Conservation (phyloP, 805 yeast genomes). For the Saccharomyces eubayanus region DNA sequence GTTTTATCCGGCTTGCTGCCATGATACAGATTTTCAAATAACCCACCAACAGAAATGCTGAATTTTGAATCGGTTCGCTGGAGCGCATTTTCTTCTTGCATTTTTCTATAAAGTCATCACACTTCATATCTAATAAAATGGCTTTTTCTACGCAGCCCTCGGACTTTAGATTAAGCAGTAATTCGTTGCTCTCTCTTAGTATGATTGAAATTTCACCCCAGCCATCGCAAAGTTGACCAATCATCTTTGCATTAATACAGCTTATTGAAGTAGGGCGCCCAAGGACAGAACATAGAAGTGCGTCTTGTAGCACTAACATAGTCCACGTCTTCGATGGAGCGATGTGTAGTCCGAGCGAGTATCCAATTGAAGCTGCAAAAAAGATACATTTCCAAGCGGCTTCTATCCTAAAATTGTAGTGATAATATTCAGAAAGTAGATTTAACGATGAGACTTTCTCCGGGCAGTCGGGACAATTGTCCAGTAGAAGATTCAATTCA, state of each 20-base stretch:
- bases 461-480: constrained; percentile 9
- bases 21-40: constrained; percentile 8
- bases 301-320: constrained; percentile 9
- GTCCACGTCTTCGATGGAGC: constrained; percentile 9
- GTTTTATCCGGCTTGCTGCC: constrained; percentile 6
- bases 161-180: constrained; percentile 4
- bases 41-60: constrained; percentile 1
- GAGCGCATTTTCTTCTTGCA: constrained; percentile 1
- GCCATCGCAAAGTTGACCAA: constrained; percentile 4
- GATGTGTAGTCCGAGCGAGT: constrained; percentile 9
- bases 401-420: constrained; percentile 8
- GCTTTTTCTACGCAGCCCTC: constrained; percentile 6
- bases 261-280: constrained; percentile 11
- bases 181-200: constrained; percentile 6
- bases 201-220: constrained; percentile 10
- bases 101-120: constrained; percentile 6
- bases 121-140: constrained; percentile 6
- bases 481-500: constrained; percentile 4
- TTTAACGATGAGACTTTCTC: constrained; percentile 8
- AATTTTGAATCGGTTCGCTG: not conserved
- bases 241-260: constrained; percentile 2
- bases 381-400: constrained; percentile 10
- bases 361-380: constrained; percentile 9
- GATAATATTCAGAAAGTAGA: constrained; percentile 10
- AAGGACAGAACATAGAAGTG: constrained; percentile 7